Percentiles rank a stretch among this genome's conserved stretches.
Conservation (phyloP, 1,139 yeast species). For the Taphrina betulina region DNA sequence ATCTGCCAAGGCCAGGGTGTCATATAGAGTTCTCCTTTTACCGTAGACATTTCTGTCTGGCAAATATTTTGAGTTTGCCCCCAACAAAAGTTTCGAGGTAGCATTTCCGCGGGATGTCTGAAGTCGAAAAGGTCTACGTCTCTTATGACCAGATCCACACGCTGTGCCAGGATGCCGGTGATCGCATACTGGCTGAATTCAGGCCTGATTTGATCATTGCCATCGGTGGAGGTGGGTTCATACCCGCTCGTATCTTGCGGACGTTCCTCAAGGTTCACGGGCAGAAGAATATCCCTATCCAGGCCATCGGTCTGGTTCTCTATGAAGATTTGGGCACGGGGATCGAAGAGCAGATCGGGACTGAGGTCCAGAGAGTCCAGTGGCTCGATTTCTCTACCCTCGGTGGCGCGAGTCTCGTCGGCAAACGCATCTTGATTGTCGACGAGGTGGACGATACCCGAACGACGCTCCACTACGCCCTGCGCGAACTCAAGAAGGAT, state of each 20-base stretch:
- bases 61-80: no score
- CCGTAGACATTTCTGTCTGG: no score
- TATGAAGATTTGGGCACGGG: slow-evolving; percentile 61
- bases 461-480: slow-evolving; percentile 90
- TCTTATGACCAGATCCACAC: slow-evolving; percentile 92
- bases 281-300: slow-evolving; percentile 83
- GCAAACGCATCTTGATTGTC: slow-evolving; percentile 77
- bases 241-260: slow-evolving; percentile 92
- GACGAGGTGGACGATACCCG: slow-evolving; percentile 97
- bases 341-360: slow-evolving; percentile 61
- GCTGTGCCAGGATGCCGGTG: slow-evolving; percentile 83
- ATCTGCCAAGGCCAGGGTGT: no score
- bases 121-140: slow-evolving; percentile 52
- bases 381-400: slow-evolving; percentile 80
- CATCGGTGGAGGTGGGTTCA: slow-evolving; percentile 81
- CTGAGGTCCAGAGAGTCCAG: slow-evolving; percentile 87
- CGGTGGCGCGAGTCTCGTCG: slow-evolving; percentile 63
- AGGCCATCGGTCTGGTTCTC: slow-evolving; percentile 87
- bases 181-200: slow-evolving; percentile 58
- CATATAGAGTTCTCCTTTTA: no score
- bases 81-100: no score
- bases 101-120: no score
- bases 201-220: slow-evolving; percentile 57
- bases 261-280: slow-evolving; percentile 85
- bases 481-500: slow-evolving; percentile 81